These are phyloP conservation scores for Aspergillus eucalypticola DNA, from an alignment of 2,329 filamentous ascomycete species.

Conservation along the genomic window DNA sequence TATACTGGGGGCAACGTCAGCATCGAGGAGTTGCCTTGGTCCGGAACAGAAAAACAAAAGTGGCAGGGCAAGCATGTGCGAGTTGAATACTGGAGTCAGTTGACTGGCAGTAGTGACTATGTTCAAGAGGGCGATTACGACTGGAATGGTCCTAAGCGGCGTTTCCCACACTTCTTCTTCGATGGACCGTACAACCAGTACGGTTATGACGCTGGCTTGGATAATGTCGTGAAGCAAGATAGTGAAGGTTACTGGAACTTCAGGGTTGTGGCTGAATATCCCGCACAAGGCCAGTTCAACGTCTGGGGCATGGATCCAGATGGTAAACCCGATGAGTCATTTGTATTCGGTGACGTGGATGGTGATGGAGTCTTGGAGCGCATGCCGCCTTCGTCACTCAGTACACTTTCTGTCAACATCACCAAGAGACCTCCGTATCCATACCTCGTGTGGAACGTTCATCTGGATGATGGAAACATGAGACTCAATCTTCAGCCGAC, in stretches of 20 bases:
- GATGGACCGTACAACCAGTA: slow-evolving; percentile 65
- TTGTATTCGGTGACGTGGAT: slow-evolving; percentile 63
- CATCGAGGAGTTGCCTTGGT: slow-evolving; percentile 55
- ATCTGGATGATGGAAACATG: slow-evolving; percentile 57
- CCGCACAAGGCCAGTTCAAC: slow-evolving; percentile 62
- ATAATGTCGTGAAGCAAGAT: slow-evolving; percentile 54
- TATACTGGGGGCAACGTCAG: slow-evolving; percentile 56
- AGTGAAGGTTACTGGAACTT: slow-evolving; percentile 58
- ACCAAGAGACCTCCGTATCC: slow-evolving; percentile 57
- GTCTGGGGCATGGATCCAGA: slow-evolving; percentile 68
- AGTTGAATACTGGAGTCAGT: slow-evolving; percentile 63
- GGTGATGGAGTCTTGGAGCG: slow-evolving; percentile 62
- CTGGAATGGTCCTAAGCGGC: slow-evolving; percentile 44
- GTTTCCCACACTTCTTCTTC: slow-evolving; percentile 64
- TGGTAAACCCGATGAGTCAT: slow-evolving; percentile 61
- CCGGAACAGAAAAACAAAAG: slow-evolving; percentile 57
- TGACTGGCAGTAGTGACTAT: slow-evolving; percentile 61
- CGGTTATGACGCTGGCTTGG: slow-evolving; percentile 62
- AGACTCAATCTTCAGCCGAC: slow-evolving; percentile 55
- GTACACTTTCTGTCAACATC: slow-evolving; percentile 60
- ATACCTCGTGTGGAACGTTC: slow-evolving; percentile 57
- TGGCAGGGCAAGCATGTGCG: slow-evolving; percentile 65
- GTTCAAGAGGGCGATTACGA: slow-evolving; percentile 60
- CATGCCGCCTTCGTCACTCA: slow-evolving; percentile 60
- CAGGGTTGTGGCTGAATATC: slow-evolving; percentile 65